Conservation (phyloP, 169 alveolate species). For the Plasmodium ovale region DNA sequence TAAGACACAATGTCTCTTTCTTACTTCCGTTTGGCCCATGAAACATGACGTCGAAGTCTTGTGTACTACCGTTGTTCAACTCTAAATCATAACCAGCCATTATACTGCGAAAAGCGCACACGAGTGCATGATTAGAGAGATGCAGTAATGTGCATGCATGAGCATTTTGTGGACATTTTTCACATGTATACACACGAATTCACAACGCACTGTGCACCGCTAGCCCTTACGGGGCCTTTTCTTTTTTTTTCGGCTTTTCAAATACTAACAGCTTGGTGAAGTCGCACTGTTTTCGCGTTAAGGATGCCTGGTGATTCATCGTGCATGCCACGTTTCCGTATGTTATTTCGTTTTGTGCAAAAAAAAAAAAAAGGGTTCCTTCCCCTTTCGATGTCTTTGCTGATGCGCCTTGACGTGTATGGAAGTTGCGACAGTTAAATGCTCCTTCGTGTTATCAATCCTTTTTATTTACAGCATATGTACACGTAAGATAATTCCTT, state of each 20-base stretch:
- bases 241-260: background rate
- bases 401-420: background rate
- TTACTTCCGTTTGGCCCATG: conserved; percentile 88
- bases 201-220: too few species aligned
- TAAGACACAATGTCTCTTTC: conserved; percentile 12
- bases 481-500: background rate
- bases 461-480: background rate
- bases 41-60: conserved; percentile 86
- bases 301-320: conserved; percentile 71
- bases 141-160: background rate
- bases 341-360: conserved; percentile 10
- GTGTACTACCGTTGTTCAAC: conserved; percentile 85
- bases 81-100: conserved; percentile 89
- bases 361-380: too few species aligned
- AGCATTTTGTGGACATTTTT: too few species aligned
- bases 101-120: conserved; percentile 51
- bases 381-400: conserved; percentile 18
- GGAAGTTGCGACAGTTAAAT: background rate
- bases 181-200: too few species aligned
- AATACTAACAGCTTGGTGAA: conserved; percentile 86
- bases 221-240: background rate
- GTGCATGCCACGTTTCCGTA: background rate
- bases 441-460: background rate
- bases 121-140: background rate
- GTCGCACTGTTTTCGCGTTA: conserved; percentile 83